These are phyloP conservation scores for Pyrus communis DNA, from an alignment of 306 rosid species.

Conservation along the genomic window DNA sequence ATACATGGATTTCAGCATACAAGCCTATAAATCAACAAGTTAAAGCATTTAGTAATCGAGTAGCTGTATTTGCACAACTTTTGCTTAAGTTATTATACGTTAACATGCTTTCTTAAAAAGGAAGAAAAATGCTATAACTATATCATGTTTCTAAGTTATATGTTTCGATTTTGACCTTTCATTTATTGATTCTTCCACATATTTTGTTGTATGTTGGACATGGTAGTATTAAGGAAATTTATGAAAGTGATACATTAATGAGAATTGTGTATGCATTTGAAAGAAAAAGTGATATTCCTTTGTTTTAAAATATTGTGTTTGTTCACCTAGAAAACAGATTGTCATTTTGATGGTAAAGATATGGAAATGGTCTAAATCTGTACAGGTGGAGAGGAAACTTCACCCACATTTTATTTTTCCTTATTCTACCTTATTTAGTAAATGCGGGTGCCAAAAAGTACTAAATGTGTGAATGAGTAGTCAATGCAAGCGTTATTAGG, in stretches of 20 bases:
- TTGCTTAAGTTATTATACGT: background rate
- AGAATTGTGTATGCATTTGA: background rate
- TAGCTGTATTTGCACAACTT: background rate
- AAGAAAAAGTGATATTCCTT: no score
- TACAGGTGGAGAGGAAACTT: no score
- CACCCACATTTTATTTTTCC: no score
- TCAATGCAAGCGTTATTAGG: background rate
- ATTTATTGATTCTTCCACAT: background rate
- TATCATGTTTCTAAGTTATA: background rate
- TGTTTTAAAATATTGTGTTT: no score
- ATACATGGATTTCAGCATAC: background rate
- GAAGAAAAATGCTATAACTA: no score
- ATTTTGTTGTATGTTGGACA: background rate
- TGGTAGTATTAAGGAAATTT: background rate
- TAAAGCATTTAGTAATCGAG: background rate
- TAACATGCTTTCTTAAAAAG: background rate
- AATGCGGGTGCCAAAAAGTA: no score
- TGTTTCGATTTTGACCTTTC: background rate
- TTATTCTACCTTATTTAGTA: no score
- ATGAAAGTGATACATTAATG: background rate
- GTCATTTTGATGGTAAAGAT: no score
- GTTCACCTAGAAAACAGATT: no score
- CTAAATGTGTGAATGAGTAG: background rate
- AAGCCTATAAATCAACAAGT: background rate
- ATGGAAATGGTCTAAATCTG: no score